Evolutionary conservation across 179 eudicot species (phyloP).

Genomic region (Dionaea muscipula): DNA sequence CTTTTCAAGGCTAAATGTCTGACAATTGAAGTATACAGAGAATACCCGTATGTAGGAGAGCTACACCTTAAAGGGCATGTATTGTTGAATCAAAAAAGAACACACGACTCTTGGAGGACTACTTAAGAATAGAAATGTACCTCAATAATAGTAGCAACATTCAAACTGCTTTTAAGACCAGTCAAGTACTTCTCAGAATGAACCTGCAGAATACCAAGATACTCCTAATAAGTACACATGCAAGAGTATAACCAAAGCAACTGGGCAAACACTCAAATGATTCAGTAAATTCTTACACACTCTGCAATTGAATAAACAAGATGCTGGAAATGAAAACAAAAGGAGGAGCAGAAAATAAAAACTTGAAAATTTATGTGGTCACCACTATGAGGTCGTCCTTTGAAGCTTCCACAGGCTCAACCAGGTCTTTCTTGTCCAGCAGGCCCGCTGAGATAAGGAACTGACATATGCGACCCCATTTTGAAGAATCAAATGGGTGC

Average conservation of each 20-base stretch:
- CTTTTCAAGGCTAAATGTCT: too few species aligned
- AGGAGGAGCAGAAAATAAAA: conserved; percentile 1
- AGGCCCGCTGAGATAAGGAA: conserved; percentile 52
- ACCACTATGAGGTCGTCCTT: conserved; percentile 90
- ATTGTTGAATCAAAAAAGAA: too few species aligned
- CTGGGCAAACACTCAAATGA: not conserved
- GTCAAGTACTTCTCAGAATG: conserved; percentile 71
- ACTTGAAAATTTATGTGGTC: conserved; percentile 8
- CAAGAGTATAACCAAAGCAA: too few species aligned
- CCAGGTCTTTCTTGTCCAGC: conserved; percentile 41
- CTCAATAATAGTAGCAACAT: conserved; percentile 65
- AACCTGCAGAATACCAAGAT: conserved; percentile 32
- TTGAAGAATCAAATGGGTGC: conserved; percentile 96
- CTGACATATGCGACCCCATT: conserved; percentile 91
- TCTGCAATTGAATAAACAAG: not conserved
- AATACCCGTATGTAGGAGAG: too few species aligned
- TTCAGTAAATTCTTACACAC: too few species aligned
- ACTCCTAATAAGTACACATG: not conserved
- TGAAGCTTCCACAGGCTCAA: conserved; percentile 87
- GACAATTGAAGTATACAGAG: too few species aligned
- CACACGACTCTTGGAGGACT: too few species aligned
- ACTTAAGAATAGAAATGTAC: too few species aligned
- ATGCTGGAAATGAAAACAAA: not conserved
- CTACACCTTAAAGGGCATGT: too few species aligned
- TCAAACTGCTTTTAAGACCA: conserved; percentile 57